These are phyloP conservation scores for Craspedostauros australis DNA, from an alignment of 108 stramenopile genomes.

Conservation along the genomic window DNA sequence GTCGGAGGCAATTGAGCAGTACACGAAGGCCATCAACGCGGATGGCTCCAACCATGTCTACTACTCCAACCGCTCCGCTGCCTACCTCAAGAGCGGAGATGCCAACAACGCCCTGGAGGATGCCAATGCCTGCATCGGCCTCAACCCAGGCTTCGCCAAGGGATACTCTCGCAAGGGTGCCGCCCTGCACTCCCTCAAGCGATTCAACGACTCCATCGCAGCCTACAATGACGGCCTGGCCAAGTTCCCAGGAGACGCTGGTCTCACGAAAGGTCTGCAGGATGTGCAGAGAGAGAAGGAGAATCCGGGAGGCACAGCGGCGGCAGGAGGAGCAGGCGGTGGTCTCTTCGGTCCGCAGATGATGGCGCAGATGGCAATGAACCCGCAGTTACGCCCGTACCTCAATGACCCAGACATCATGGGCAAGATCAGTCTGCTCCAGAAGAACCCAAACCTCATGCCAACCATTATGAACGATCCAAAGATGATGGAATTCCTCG, in stretches of 20 bases:
- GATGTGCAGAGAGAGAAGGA: constrained; percentile 85
- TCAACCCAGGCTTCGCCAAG: constrained; percentile 86
- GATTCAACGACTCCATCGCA: constrained; percentile 93
- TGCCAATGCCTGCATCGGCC: constrained; percentile 86
- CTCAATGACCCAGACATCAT: constrained; percentile 90
- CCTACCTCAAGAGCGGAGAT: constrained; percentile 88
- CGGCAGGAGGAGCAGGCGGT: constrained; percentile 17
- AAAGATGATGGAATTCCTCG: constrained; percentile 55
- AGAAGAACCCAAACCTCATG: constrained; percentile 83
- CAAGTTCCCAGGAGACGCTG: constrained; percentile 83
- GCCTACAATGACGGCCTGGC: constrained; percentile 91
- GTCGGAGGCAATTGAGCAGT: constrained; percentile 90
- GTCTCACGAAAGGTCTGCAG: constrained; percentile 83
- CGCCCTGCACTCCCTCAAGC: constrained; percentile 90
- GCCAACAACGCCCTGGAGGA: constrained; percentile 94
- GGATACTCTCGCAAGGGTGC: constrained; percentile 92
- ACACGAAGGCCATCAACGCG: constrained; percentile 93
- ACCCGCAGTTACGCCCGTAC: constrained; percentile 88
- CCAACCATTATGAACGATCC: constrained; percentile 85
- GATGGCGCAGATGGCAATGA: constrained; percentile 79
- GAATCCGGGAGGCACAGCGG: constrained; percentile 36
- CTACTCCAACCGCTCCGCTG: constrained; percentile 96
- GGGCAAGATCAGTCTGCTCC: constrained; percentile 84
- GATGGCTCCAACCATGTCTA: constrained; percentile 94
- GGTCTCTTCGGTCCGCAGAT: constrained; percentile 83